Conservation (phyloP, 2,329 filamentous ascomycete species). For the Colletotrichum shisoi region DNA sequence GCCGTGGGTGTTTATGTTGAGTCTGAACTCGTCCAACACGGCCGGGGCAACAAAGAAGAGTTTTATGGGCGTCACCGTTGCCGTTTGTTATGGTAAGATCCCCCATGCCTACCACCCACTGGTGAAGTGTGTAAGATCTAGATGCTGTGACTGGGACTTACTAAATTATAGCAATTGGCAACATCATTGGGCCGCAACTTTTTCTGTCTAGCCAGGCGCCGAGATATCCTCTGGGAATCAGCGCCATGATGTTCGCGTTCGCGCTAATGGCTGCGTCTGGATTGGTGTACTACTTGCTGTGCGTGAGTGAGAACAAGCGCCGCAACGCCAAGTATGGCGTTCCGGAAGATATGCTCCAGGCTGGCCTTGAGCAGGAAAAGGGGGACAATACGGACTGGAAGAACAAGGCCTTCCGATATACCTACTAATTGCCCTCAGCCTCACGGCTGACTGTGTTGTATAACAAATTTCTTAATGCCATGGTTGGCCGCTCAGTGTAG, state of each 20-base stretch:
- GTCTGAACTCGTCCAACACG: slow-evolving; percentile 45
- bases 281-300: slow-evolving; percentile 41
- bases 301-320: slow-evolving; percentile 42
- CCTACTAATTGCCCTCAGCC: slow-evolving; percentile 10
- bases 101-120: not conserved
- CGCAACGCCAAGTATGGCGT: slow-evolving; percentile 35
- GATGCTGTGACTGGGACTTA: slow-evolving; percentile 2
- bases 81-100: slow-evolving; percentile 42
- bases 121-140: slow-evolving; percentile 1
- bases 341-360: slow-evolving; percentile 23
- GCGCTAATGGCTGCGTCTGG: slow-evolving; percentile 42
- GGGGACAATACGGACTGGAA: slow-evolving; percentile 35
- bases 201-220: slow-evolving; percentile 44
- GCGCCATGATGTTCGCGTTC: slow-evolving; percentile 45
- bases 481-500: too few relatives aligned
- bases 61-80: slow-evolving; percentile 45
- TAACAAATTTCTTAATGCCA: not conserved
- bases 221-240: slow-evolving; percentile 44
- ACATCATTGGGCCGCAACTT: slow-evolving; percentile 47
- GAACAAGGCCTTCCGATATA: slow-evolving; percentile 38
- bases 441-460: not conserved
- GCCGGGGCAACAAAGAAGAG: slow-evolving; percentile 47
- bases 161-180: slow-evolving; percentile 42
- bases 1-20: slow-evolving; percentile 45
- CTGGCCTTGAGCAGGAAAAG: slow-evolving; percentile 36